These are phyloP conservation scores for Neonectria hederae DNA, from an alignment of 2,329 filamentous ascomycete species.

Conservation along the genomic window DNA sequence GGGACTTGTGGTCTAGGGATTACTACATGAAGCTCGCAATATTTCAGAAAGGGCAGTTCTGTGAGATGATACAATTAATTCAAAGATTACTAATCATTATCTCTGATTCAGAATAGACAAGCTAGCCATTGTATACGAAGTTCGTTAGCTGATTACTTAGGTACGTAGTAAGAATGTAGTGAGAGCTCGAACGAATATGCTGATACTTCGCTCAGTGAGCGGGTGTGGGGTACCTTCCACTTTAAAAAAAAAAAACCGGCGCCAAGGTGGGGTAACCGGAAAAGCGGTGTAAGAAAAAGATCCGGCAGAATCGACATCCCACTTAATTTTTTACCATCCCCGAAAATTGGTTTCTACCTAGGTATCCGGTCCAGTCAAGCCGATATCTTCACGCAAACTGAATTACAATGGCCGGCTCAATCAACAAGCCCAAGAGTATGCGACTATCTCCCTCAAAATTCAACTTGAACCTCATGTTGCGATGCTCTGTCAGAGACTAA, in stretches of 20 bases:
- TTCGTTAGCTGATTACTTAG: neutral
- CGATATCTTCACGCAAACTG: constrained; percentile 25
- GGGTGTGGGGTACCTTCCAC: neutral
- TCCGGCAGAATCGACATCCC: constrained; percentile 51
- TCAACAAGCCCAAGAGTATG: constrained; percentile 65
- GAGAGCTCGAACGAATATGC: neutral
- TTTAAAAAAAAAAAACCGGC: neutral
- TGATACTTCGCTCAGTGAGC: neutral
- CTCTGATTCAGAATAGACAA: neutral
- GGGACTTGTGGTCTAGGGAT: neutral
- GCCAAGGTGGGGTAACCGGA: constrained; percentile 26
- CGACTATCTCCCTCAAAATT: neutral
- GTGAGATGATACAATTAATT: neutral
- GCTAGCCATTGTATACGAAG: neutral
- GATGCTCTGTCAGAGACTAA: neutral
- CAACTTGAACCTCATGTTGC: too few species aligned
- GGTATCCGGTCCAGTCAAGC: constrained; percentile 27
- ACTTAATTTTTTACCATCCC: constrained; percentile 49
- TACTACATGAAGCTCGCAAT: neutral
- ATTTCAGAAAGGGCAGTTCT: neutral
- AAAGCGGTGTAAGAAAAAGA: constrained; percentile 45
- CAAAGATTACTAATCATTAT: neutral
- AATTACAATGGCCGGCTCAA: constrained; percentile 60
- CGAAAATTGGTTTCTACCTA: constrained; percentile 31
- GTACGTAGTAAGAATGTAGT: too few species aligned